Conservation (phyloP, 805 yeast genomes). For the Zygosaccharomyces gambellarensis region DNA sequence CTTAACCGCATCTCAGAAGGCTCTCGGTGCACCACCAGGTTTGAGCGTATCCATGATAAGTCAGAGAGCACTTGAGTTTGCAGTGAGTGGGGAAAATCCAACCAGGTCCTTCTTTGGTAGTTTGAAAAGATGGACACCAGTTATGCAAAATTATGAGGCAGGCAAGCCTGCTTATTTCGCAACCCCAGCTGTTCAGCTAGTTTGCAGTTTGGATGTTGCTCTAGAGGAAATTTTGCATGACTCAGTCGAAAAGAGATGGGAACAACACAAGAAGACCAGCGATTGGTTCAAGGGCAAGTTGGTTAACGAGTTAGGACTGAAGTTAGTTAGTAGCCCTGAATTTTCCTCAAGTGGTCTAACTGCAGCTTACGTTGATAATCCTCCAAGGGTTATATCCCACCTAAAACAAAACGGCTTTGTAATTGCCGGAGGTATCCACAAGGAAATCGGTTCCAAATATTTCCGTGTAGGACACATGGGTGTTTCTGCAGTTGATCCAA, state of each 20-base stretch:
- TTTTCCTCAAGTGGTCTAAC: slow-evolving; percentile 86
- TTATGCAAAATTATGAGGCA: slow-evolving; percentile 79
- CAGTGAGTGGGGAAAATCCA: slow-evolving; percentile 38
- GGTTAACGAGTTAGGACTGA: slow-evolving; percentile 54
- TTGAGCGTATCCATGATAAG: slow-evolving; percentile 73
- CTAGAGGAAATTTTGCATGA: slow-evolving; percentile 62
- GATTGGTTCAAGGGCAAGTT: slow-evolving; percentile 58
- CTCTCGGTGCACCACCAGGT: slow-evolving; percentile 92
- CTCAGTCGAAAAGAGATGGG: slow-evolving; percentile 54
- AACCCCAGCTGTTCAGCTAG: slow-evolving; percentile 90
- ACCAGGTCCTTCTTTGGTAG: slow-evolving; percentile 48
- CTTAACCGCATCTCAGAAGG: slow-evolving; percentile 92
- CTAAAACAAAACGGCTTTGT: slow-evolving; percentile 63
- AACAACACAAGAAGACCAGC: slow-evolving; percentile 58
- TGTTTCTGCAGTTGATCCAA: slow-evolving; percentile 56
- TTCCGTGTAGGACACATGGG: slow-evolving; percentile 98
- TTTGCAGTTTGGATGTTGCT: slow-evolving; percentile 75
- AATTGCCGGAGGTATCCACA: slow-evolving; percentile 87
- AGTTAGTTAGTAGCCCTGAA: slow-evolving; percentile 56
- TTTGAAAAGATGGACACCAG: slow-evolving; percentile 80
- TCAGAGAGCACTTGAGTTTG: slow-evolving; percentile 63
- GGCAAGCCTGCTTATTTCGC: slow-evolving; percentile 79
- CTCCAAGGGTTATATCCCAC: slow-evolving; percentile 54
- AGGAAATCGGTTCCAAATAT: slow-evolving; percentile 71
- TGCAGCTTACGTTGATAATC: slow-evolving; percentile 69